Conservation (phyloP, 164 flowering plant species). For the Kalanchoe fedtschenkoi region DNA sequence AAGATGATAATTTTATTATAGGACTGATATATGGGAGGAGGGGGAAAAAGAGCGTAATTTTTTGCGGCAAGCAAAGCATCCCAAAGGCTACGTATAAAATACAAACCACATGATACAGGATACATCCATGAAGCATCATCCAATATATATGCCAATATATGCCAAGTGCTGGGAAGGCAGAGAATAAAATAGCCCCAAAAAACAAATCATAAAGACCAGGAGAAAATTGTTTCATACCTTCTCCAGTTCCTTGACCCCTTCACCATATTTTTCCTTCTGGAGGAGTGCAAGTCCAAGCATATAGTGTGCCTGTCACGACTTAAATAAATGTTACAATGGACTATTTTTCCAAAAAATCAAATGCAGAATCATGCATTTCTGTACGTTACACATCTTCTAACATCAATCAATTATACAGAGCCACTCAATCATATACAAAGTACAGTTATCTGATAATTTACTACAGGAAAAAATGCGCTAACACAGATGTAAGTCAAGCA, state of each 20-base stretch:
- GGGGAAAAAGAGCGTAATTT: neutral
- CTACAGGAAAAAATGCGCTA: no score
- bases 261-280: conserved; percentile 37
- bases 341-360: neutral
- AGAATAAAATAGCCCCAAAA: neutral
- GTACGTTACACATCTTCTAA: neutral
- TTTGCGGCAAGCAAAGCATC: neutral
- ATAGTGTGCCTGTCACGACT: conserved; percentile 58
- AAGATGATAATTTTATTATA: no score
- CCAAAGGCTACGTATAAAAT: neutral
- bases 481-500: no score
- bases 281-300: conserved; percentile 81
- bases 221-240: conserved; percentile 37
- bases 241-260: conserved; percentile 64
- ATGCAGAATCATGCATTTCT: neutral
- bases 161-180: neutral
- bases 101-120: neutral
- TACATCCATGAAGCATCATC: neutral
- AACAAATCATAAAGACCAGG: neutral
- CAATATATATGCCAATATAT: neutral
- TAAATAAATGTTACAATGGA: neutral
- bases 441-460: no score
- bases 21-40: no score
- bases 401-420: no score
- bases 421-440: no score